Evolutionary conservation across 2,329 filamentous ascomycete species (phyloP), one percentile per base, ranked within the genome.

Genomic region (Fusarium nodosum): DNA sequence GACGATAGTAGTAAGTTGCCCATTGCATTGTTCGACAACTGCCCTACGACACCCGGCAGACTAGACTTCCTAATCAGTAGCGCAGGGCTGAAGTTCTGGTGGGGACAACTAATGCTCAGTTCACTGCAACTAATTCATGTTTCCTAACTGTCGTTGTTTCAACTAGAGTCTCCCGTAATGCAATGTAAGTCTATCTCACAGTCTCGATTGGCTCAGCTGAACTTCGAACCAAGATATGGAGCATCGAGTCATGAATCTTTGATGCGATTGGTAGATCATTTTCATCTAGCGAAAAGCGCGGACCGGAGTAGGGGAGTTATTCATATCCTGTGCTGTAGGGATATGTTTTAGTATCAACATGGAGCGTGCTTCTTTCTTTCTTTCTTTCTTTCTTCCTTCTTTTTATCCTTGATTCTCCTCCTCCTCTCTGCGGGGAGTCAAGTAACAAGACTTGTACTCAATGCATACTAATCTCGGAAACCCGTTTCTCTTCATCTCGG

Each of bases 261-360:
- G 33, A 51, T 51, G 48, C 48, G 48, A 41, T 51, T 51, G 48
- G 48, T 20, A 20, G 31, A 36, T 38, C 31, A 18, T 15, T 22
- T n/a, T 26, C 11, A 20, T 36, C 13, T 36, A 50, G 33, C 18
- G 8, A 42, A 12, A 38, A 31, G 33, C 28, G 18, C 18, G 22
- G 22, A 30, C n/a, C n/a, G n/a, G n/a, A n/a, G n/a, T n/a, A n/a
- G n/a, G 48, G 20, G 44, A 34, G n/a, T 10, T 34, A 8, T 34
- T 42, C 41, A 67, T 24, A 67, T 24, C 33, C 46, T 33, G 31
- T 33, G 31, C 2, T 39, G 28, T 54, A 12, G 38, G 59, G 53
- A 70, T 70, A n/a, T 67, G 57, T 18, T 70, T 70, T 56, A 9
- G 31, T 51, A 42, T 56, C 36, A 61, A 61, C 34, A 41, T 47